These are phyloP conservation scores for Cinnamomum micranthum DNA, from an alignment of 164 flowering plant species.

Conservation along the genomic window DNA sequence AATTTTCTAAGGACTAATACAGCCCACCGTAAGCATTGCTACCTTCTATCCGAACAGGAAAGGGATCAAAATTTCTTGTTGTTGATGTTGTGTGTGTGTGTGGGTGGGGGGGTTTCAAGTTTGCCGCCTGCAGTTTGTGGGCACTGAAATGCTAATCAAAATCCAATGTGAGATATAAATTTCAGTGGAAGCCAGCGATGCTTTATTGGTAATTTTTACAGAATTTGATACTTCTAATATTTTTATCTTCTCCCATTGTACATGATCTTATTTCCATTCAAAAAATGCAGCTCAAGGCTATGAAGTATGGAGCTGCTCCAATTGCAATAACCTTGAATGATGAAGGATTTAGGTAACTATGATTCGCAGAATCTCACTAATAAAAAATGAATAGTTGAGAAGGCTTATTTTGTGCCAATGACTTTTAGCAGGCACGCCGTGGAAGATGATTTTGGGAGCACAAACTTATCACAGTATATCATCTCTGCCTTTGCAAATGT, in stretches of 20 bases:
- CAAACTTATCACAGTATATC: slow-evolving; percentile 38
- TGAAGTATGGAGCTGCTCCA: slow-evolving; percentile 78
- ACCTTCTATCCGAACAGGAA: too few relatives aligned
- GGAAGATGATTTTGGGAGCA: slow-evolving; percentile 36
- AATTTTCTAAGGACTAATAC: too few relatives aligned
- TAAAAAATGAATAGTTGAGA: neutral
- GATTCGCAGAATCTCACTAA: neutral
- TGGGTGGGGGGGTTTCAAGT: too few relatives aligned
- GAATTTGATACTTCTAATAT: neutral
- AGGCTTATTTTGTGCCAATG: neutral
- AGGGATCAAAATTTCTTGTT: too few relatives aligned
- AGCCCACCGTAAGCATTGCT: too few relatives aligned
- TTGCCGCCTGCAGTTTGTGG: neutral
- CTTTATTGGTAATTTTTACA: neutral
- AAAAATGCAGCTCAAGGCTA: slow-evolving; percentile 61
- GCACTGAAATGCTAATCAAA: neutral
- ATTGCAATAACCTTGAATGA: slow-evolving; percentile 30
- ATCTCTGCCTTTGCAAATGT: slow-evolving; percentile 42
- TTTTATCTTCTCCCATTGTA: neutral
- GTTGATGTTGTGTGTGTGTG: too few relatives aligned
- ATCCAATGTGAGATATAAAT: too few relatives aligned
- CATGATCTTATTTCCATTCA: neutral
- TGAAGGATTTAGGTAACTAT: slow-evolving; percentile 35
- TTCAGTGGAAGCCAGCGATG: neutral
- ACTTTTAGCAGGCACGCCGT: slow-evolving; percentile 29